Percentiles rank a stretch among this genome's conserved stretches.
These are phyloP conservation scores for Pythium scleroteichum DNA, from an alignment of 352 stramenopile species.

Conservation along the genomic window DNA sequence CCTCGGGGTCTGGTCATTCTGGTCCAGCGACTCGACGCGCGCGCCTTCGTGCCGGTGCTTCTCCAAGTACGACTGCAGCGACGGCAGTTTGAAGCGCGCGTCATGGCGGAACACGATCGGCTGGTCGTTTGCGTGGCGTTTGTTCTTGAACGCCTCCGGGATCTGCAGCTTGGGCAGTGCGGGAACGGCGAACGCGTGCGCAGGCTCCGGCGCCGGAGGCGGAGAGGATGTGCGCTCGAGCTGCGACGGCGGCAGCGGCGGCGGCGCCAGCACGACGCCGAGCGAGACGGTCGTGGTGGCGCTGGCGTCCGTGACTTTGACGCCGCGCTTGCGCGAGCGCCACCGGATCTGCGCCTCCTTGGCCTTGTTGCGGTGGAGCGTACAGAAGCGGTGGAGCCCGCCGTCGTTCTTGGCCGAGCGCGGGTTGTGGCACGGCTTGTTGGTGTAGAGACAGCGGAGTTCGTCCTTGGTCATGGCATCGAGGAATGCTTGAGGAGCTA, in stretches of 20 bases:
- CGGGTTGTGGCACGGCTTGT: background rate
- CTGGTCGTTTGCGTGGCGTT: background rate
- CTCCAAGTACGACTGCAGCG: constrained; percentile 1
- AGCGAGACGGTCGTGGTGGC: background rate
- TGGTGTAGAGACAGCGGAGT: background rate
- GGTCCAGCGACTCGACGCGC: too few relatives aligned
- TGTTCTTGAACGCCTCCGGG: background rate
- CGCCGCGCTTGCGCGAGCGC: background rate
- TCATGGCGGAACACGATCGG: background rate
- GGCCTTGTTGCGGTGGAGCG: constrained; percentile 1
- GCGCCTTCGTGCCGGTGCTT: background rate
- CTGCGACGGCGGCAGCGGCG: background rate
- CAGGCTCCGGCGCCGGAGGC: background rate
- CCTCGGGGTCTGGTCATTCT: too few relatives aligned
- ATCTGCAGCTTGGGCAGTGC: background rate
- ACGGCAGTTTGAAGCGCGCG: background rate
- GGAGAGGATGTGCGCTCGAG: background rate
- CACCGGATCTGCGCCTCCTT: background rate
- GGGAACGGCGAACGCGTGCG: background rate
- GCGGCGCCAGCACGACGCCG: background rate
- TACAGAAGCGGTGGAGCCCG: constrained; percentile 1
- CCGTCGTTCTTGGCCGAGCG: background rate
- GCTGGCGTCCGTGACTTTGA: background rate
- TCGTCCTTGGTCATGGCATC: background rate
- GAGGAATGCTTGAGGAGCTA: too few relatives aligned